phyloP scores from a whole-genome alignment of 495 filamentous ascomycete genomes.

The Hypomontagnella monticulosa region DNA sequence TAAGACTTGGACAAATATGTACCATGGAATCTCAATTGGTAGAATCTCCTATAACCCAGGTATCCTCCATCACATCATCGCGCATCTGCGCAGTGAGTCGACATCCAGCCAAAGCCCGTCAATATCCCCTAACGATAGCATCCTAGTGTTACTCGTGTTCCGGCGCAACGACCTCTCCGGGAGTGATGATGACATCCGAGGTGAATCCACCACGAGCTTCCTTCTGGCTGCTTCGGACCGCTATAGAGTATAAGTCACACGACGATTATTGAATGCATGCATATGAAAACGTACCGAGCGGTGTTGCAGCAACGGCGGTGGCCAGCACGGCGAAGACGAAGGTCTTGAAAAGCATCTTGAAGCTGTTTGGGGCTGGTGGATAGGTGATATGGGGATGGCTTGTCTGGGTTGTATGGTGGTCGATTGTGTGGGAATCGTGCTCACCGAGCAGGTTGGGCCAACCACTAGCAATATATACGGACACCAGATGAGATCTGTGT shows the following conservation, averaged over 20 bases:
- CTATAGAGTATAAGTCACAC: not conserved
- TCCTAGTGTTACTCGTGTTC: conserved; percentile 6
- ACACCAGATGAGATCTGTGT: not conserved
- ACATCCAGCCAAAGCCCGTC: no score
- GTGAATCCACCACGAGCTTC: conserved; percentile 10
- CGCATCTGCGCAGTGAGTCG: not conserved
- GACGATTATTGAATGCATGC: not conserved
- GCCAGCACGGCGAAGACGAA: not conserved
- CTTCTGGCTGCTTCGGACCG: not conserved
- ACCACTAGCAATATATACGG: not conserved
- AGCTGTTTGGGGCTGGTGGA: not conserved
- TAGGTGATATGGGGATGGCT: not conserved
- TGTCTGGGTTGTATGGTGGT: not conserved
- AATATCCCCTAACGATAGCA: not conserved
- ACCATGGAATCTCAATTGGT: no score
- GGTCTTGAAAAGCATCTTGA: conserved; percentile 9
- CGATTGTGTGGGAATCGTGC: not conserved
- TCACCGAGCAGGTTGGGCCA: not conserved
- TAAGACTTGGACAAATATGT: no score
- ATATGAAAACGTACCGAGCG: not conserved
- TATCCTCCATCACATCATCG: no score
- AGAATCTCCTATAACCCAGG: no score
- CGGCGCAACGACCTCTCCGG: not conserved
- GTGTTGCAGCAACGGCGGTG: not conserved
- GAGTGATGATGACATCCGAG: conserved; percentile 1